These are phyloP conservation scores for Crotalaria pallida DNA, from an alignment of 306 rosid genomes.

Conservation along the genomic window DNA sequence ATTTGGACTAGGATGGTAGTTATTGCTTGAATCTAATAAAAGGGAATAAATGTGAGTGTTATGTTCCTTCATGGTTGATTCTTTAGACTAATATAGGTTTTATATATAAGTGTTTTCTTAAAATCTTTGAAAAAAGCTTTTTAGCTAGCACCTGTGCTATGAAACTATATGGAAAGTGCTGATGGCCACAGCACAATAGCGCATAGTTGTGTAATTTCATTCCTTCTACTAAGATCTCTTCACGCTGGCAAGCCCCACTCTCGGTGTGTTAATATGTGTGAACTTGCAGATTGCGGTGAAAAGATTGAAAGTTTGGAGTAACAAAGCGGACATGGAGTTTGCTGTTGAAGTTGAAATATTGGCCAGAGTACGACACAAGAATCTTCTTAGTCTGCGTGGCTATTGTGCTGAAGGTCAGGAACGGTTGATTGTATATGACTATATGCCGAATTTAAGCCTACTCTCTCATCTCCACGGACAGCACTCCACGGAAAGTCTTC, in stretches of 20 bases:
- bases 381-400: conserved; percentile 89
- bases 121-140: not conserved
- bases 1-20: not conserved
- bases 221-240: not conserved
- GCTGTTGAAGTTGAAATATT: conserved; percentile 93
- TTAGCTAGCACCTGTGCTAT: not conserved
- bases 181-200: not conserved
- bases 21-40: not conserved
- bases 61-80: not conserved
- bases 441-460: conserved; percentile 89
- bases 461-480: conserved; percentile 96
- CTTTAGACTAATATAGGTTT: not conserved
- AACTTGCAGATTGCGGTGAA: conserved; percentile 79
- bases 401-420: conserved; percentile 98
- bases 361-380: conserved; percentile 94
- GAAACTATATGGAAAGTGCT: not conserved
- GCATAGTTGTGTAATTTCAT: not conserved
- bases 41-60: not conserved
- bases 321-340: conserved; percentile 91
- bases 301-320: conserved; percentile 94
- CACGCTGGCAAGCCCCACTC: not conserved
- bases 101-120: not conserved
- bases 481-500: conserved; percentile 81
- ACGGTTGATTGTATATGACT: conserved; percentile 85
- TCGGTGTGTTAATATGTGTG: conserved; percentile 17